phyloP scores from a whole-genome alignment of 1,139 yeast species.

The Blastobotrys niveus region DNA sequence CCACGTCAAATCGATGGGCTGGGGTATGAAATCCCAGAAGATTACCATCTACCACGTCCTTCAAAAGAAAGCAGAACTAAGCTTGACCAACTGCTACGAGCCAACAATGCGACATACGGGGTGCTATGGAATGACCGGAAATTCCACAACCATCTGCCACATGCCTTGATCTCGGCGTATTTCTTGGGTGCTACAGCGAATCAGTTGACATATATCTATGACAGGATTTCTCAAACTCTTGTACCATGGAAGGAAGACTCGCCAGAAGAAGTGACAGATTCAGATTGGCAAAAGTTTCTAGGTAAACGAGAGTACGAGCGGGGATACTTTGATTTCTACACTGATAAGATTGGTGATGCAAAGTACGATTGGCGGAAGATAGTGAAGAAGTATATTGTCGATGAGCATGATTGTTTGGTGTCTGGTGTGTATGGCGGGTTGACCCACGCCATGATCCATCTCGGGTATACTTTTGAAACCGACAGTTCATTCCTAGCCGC shows the following conservation, averaged over 20 bases:
- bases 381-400: constrained; percentile 18
- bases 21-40: constrained; percentile 16
- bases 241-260: constrained; percentile 29
- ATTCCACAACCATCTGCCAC: constrained; percentile 34
- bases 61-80: constrained; percentile 22
- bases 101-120: constrained; percentile 32
- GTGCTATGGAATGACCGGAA: constrained; percentile 28
- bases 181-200: constrained; percentile 25
- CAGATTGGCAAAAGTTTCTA: constrained; percentile 30
- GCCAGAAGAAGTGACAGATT: constrained; percentile 32
- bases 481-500: constrained; percentile 31
- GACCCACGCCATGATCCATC: constrained; percentile 33
- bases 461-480: constrained; percentile 34
- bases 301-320: constrained; percentile 31
- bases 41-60: constrained; percentile 17
- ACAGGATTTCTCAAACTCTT: constrained; percentile 18
- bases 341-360: constrained; percentile 29
- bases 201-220: constrained; percentile 27
- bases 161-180: constrained; percentile 23
- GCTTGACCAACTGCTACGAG: constrained; percentile 27
- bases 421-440: constrained; percentile 27
- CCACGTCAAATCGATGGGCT: constrained; percentile 16
- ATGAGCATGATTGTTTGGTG: constrained; percentile 16
- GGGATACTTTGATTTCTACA: constrained; percentile 32
- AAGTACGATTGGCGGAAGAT: constrained; percentile 26